phyloP scores from a whole-genome alignment of 78 protist genomes.

The Protostelium mycophagum region DNA sequence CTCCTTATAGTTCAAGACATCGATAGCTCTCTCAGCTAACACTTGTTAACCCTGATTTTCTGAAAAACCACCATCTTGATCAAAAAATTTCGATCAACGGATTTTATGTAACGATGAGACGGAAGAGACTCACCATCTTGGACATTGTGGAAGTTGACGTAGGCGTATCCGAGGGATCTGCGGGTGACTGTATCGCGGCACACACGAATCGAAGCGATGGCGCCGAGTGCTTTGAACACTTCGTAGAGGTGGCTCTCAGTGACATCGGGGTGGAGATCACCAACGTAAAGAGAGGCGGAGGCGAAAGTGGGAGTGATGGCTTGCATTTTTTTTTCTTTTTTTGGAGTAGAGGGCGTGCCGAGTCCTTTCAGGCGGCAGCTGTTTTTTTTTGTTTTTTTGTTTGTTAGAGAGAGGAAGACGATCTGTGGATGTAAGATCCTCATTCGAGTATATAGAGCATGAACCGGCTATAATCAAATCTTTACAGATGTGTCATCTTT shows the following conservation, averaged over 20 bases:
- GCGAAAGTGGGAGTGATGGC: neutral
- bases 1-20: slow-evolving; percentile 87
- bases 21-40: slow-evolving; percentile 94
- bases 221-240: slow-evolving; percentile 86
- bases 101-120: too few species aligned
- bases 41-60: slow-evolving; percentile 32
- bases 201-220: slow-evolving; percentile 88
- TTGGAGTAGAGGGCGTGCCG: too few species aligned
- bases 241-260: slow-evolving; percentile 86
- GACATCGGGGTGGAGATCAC: slow-evolving; percentile 70
- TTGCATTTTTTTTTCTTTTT: too few species aligned
- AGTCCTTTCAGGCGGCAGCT: too few species aligned
- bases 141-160: slow-evolving; percentile 90
- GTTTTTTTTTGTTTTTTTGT: too few species aligned
- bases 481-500: too few species aligned
- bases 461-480: too few species aligned
- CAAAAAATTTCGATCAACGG: too few species aligned
- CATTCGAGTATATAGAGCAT: too few species aligned
- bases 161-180: slow-evolving; percentile 94
- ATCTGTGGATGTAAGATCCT: too few species aligned
- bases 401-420: too few species aligned
- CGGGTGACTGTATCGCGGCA: slow-evolving; percentile 90
- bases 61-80: neutral
- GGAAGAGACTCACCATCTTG: slow-evolving; percentile 28
- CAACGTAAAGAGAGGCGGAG: slow-evolving; percentile 61